These are phyloP conservation scores for Gymnopilus junonius DNA, from an alignment of 768 basidiomycete genomes.

Conservation along the genomic window DNA sequence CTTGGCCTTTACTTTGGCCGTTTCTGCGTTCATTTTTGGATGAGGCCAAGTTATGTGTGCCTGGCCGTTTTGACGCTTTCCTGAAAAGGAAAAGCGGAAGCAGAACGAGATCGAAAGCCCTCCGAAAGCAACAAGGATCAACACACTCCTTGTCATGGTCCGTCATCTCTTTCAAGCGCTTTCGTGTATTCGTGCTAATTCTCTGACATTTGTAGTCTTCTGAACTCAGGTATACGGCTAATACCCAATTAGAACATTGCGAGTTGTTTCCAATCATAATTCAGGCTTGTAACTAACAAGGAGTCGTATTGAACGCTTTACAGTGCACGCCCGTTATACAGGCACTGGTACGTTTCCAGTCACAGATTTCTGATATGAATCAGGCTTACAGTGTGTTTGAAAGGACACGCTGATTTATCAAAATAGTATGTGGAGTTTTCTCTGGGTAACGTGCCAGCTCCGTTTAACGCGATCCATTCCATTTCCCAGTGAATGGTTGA, in stretches of 20 bases:
- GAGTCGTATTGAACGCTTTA: slow-evolving; percentile 18
- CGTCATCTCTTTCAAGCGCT: slow-evolving; percentile 31
- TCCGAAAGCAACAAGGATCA: slow-evolving; percentile 35
- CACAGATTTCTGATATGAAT: slow-evolving; percentile 1
- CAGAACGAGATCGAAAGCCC: slow-evolving; percentile 15
- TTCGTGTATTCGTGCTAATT: slow-evolving; percentile 11
- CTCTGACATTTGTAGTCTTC: slow-evolving; percentile 60
- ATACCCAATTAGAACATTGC: slow-evolving; percentile 96
- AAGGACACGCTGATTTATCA: slow-evolving; percentile 94
- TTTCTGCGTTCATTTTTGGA: slow-evolving; percentile 49
- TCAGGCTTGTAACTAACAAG: slow-evolving; percentile 10
- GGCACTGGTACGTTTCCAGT: slow-evolving; percentile 75
- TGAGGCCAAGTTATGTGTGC: too few relatives aligned
- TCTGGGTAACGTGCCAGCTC: slow-evolving; percentile 9
- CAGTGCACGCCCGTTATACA: slow-evolving; percentile 95
- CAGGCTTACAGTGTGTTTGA: slow-evolving; percentile 8
- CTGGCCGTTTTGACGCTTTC: slow-evolving; percentile 7
- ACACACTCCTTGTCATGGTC: slow-evolving; percentile 45
- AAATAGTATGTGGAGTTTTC: slow-evolving; percentile 75
- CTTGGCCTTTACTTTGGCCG: slow-evolving; percentile 47
- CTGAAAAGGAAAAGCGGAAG: slow-evolving; percentile 13
- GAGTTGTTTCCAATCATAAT: slow-evolving; percentile 35
- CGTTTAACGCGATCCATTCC: neutral
- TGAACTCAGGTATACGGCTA: slow-evolving; percentile 94
- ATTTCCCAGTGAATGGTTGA: slow-evolving; percentile 88